Conservation (phyloP, 768 basidiomycete species). For the Termitomyces sp. region DNA sequence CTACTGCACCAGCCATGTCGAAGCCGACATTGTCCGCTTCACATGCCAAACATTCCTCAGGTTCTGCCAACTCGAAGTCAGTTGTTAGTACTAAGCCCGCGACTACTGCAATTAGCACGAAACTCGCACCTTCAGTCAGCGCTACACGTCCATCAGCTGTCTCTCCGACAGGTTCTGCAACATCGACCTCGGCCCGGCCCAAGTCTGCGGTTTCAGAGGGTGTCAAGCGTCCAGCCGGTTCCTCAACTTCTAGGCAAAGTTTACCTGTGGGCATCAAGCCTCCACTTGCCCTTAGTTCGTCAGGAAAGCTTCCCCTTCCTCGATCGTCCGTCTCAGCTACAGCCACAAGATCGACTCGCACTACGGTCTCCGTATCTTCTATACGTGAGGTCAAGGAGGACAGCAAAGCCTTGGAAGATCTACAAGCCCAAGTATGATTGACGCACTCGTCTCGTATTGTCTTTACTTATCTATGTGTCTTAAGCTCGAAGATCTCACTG, state of each 20-base stretch:
- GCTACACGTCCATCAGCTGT: conserved; percentile 43
- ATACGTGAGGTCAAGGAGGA: conserved; percentile 66
- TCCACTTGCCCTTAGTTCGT: conserved; percentile 17
- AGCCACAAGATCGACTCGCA: conserved; percentile 36
- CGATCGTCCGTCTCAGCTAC: conserved; percentile 23
- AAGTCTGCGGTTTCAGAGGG: conserved; percentile 66
- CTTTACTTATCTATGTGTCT: not conserved
- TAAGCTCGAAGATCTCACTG: conserved; percentile 56
- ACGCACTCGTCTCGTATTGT: not conserved
- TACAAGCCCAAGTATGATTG: conserved; percentile 52
- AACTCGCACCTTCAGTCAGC: conserved; percentile 27
- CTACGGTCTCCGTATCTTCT: conserved; percentile 63
- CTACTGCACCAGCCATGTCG: conserved; percentile 24
- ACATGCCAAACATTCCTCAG: conserved; percentile 28
- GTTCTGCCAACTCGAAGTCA: conserved; percentile 19
- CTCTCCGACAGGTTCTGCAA: conserved; percentile 49
- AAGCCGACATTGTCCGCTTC: conserved; percentile 36
- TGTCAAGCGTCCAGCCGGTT: conserved; percentile 39
- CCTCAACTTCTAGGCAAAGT: conserved; percentile 34
- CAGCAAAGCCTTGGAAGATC: conserved; percentile 46
- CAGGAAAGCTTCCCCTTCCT: conserved; percentile 25
- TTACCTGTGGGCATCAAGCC: conserved; percentile 30
- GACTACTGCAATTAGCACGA: conserved; percentile 17
- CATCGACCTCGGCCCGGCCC: conserved; percentile 47
- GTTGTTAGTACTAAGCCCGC: not conserved